Base-by-base conservation (phyloP, 108 stramenopile species). In the Asterionellopsis glacialis region DNA sequence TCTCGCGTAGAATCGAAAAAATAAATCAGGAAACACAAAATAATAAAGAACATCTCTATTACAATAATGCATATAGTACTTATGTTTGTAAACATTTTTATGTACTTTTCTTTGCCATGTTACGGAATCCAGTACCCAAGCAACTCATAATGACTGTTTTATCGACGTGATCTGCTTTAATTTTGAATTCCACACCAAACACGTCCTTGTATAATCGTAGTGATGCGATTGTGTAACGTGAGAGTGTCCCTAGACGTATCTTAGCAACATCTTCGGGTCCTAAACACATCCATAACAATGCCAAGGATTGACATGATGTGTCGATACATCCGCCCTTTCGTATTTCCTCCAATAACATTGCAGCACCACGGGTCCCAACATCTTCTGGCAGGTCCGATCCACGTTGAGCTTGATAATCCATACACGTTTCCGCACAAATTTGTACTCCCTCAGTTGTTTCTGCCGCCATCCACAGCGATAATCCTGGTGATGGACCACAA, bases 261-360 rank as follows among this genome's bases (percentile, higher is more conserved):
- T 90, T 72, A 19, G 81, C 76, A 7, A 94, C 99, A 77, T 99
- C 99, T 71, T 98, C 97, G 0, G 99, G 96, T 23, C 91, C 86
- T 24, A 98, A 73, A 47, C 91, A 94, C 97, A 99, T 98, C 74
- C 96, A 87, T 15, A 96, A 55, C 51, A 99, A 70, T 3, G 87
- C 87, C 50, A 97, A 65, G 3, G 88, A 79, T 73, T 98, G 96
- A 28, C 73, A 74, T 23, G 75, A 64, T 0, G 94, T 84, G 75
- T 99, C 99, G 24, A 97, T 77, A 63, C 94, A 96, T 24, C 99
- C 99, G 15, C 99, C 99, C 41, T 71, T 47, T 53, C 70, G 69
- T 55, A 99, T 77, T 75, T 98, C 96, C 45, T 97, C 92, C 53
- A 98, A 74, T 55, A 99, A 65, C 59, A 88, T 59, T 21, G 74